A percentile compares a stretch with the other conserved stretches of the same genome.
Evolutionary conservation across 805 yeast species (phyloP).

Genomic region (Candida golubevii): DNA sequence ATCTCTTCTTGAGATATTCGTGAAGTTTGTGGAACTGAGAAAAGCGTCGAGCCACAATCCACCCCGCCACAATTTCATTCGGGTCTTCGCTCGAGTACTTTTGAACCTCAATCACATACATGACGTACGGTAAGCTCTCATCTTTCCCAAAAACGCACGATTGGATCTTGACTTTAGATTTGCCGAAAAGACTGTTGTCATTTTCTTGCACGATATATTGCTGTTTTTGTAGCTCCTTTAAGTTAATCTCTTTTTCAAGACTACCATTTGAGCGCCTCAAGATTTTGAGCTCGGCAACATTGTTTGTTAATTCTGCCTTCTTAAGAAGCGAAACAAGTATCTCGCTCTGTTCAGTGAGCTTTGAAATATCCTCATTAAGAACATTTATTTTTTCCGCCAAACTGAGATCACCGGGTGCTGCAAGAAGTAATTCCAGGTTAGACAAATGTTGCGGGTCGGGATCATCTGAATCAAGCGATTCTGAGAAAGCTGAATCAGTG

Average conservation of each 20-base stretch:
- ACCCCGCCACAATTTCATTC: constrained; percentile 56
- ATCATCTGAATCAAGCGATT: constrained; percentile 12
- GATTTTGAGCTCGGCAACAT: constrained; percentile 62
- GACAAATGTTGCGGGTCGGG: constrained; percentile 4
- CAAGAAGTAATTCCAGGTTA: constrained; percentile 41
- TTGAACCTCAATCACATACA: constrained; percentile 75
- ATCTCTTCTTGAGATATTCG: constrained; percentile 52
- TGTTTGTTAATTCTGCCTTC: constrained; percentile 84
- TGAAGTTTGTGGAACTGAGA: constrained; percentile 77
- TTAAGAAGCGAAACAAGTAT: constrained; percentile 63
- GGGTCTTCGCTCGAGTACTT: constrained; percentile 41
- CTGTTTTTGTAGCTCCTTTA: constrained; percentile 70
- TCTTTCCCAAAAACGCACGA: constrained; percentile 55
- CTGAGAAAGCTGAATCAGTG: constrained; percentile 26
- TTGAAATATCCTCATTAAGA: constrained; percentile 54
- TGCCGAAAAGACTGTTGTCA: constrained; percentile 70
- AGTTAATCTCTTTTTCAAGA: constrained; percentile 65
- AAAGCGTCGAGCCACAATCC: constrained; percentile 89
- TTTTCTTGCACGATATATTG: constrained; percentile 80
- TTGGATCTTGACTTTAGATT: constrained; percentile 51
- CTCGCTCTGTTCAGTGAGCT: constrained; percentile 54
- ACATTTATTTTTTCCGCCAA: constrained; percentile 62
- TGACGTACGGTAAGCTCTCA: constrained; percentile 43
- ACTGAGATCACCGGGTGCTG: constrained; percentile 67
- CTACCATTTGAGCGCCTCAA: constrained; percentile 63